Base-by-base conservation (phyloP, 108 stramenopile genomes). In the Fragilariopsis cylindrus region DNA sequence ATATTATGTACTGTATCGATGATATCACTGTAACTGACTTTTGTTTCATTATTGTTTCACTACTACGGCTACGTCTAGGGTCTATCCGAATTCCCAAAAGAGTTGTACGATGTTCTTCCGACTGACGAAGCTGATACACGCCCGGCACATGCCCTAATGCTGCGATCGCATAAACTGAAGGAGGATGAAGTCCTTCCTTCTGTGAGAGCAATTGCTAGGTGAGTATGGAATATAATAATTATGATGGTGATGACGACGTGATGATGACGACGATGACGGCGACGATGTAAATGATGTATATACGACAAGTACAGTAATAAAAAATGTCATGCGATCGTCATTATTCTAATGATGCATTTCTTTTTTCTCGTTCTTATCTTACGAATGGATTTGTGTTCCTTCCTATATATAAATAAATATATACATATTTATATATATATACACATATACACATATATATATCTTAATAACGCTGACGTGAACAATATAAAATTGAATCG, bases 91-190 rank as follows among this genome's bases (percentile, higher is more conserved):
- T 84, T 83, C 67, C 74, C 76, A 19, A 62, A 64, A 44, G 83
- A 81, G 1, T 58, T 63, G 41, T 89, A 77, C 76, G 79, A 82
- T 47, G 77, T 85, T 18, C 39, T 40, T 5, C 57, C 83, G 9
- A 60, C 65, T 60, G 83, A 73, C 3, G 74, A 71, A 1, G 84
- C 82, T 40, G 65, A 76, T 47, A 88, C 83, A 53, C 69, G 75
- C 13, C 64, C 58, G 48, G 86, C 86, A 43, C 86, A 91, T 72
- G 86, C 88, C 15, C 70, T 91, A 41, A 77, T 91, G 77, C 58
- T 91, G 57, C 82, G 90, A 13, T 78, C 76, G 30, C 90, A 91
- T 82, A 91, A 91, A 75, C 75, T 91, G 6, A 73, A 87, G 62
- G 86, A 88, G 57, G 76, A 75, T 13, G 84, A 91, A 63, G 85